These are phyloP conservation scores for Aspergillus puulaauensis DNA, from an alignment of 2,329 filamentous ascomycete species.

Conservation along the genomic window DNA sequence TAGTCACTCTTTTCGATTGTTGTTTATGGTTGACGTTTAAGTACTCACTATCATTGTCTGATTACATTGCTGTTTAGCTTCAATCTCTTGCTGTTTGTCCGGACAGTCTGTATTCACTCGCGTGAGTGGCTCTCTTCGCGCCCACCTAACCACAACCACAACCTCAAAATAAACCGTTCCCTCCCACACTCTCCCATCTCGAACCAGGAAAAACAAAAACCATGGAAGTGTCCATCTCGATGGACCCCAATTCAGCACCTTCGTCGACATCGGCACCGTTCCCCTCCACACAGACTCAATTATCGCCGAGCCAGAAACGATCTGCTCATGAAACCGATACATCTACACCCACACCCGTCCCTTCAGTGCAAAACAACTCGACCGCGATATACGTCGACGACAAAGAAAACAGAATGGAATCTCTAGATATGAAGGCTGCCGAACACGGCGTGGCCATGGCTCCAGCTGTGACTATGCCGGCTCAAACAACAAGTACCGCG, in stretches of 20 bases:
- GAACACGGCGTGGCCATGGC: not conserved
- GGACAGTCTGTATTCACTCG: not conserved
- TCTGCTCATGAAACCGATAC: not conserved
- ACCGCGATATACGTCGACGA: not conserved
- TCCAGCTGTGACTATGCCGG: not conserved
- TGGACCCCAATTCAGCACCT: not conserved
- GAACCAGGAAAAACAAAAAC: not conserved
- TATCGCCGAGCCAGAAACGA: conserved; percentile 1
- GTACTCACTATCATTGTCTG: not conserved
- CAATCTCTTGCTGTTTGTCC: too few species aligned
- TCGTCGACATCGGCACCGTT: not conserved
- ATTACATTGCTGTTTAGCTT: not conserved
- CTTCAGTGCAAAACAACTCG: not conserved
- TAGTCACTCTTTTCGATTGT: not conserved
- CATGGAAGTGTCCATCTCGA: conserved; percentile 4
- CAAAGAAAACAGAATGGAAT: conserved; percentile 7
- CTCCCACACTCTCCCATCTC: not conserved
- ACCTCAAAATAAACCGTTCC: not conserved
- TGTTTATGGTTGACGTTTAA: not conserved
- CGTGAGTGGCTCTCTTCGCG: not conserved
- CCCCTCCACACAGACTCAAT: not conserved
- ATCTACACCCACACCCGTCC: not conserved
- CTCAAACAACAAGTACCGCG: not conserved
- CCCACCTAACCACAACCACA: not conserved
- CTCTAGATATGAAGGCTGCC: not conserved